Percentiles rank a stretch among this genome's conserved stretches.
Conservation (phyloP, 176 grass and related monocot species). For the Triticum urartu region DNA sequence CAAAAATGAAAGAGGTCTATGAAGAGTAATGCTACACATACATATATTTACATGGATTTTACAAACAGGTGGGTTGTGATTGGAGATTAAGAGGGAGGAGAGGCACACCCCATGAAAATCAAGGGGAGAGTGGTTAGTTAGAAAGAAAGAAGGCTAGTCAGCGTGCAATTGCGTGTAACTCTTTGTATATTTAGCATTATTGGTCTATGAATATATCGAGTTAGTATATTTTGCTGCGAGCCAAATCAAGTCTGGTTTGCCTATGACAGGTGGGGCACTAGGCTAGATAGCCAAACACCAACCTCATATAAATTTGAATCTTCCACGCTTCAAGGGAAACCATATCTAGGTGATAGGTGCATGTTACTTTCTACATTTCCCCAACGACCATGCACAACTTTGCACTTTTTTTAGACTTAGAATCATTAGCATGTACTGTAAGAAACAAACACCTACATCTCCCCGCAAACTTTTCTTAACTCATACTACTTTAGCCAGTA, state of each 20-base stretch:
- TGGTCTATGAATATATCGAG: too few species aligned
- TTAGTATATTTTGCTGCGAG: neutral
- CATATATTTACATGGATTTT: too few species aligned
- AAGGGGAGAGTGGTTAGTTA: too few species aligned
- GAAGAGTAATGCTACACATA: too few species aligned
- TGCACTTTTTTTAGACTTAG: neutral
- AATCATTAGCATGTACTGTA: neutral
- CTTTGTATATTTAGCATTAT: too few species aligned
- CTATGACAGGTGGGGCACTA: neutral
- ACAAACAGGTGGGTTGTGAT: too few species aligned
- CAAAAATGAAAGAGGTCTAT: neutral
- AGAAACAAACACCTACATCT: neutral
- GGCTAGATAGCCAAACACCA: neutral
- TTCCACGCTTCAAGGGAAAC: neutral
- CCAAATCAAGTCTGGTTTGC: neutral
- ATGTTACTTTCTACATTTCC: neutral
- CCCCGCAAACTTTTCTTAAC: neutral
- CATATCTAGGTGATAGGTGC: neutral
- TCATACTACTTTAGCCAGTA: neutral
- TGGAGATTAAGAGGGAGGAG: too few species aligned
- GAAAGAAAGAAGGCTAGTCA: too few species aligned
- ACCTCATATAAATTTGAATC: neutral
- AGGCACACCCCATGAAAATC: too few species aligned
- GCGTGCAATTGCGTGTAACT: too few species aligned
- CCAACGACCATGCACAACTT: neutral